Base-by-base conservation (phyloP, 345 rosid species). In the Gossypium australe region DNA sequence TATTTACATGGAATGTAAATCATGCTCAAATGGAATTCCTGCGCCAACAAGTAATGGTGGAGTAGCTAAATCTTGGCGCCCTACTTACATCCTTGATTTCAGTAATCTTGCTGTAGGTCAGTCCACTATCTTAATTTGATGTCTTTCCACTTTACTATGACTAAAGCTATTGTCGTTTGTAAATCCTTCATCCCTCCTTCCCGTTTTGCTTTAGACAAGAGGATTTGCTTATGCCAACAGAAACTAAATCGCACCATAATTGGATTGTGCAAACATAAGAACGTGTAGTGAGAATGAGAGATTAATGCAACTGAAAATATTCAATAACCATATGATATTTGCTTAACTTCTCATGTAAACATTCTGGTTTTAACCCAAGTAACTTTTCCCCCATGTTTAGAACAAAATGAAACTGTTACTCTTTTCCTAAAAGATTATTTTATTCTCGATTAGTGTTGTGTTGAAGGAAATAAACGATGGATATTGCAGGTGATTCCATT, bases 41-140 rank as follows among this genome's bases (percentile, higher is more conserved):
- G 72, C 52, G 44, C 43, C 3, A 22, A 57, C 11, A 63, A 77
- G 60, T 73, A 66, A 80, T 67, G 69, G 44, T 65, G 78, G 75
- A 71, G 69, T 68, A 24, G 78, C 49, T 69, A 83, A 63, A 74
- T 86, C 90, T 77, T 94, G 98, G 97, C 79, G 70, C 67, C 91
- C 87, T 24, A 84, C 88, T 81, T 86, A 90, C 80, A 84, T 94
- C 75, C 87, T 94, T 27, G 97, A 94, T 84, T 91, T 94, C 78
- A 90, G 95, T 70, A 77, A 92, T 86, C 89, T 92, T 76, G 76
- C 91, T 52, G 71, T 86, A 52, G 97, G 98, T 92, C 76, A 80
- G 86, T 64, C 49, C 51, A 52, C 73, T 78, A 51, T n/a, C 52
- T 55, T 55, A 9, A n/a, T 7, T 16, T n/a, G 57, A 44, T 12